These are phyloP conservation scores for Angomonas desouzai DNA, from an alignment of 208 protist species.

Conservation along the genomic window DNA sequence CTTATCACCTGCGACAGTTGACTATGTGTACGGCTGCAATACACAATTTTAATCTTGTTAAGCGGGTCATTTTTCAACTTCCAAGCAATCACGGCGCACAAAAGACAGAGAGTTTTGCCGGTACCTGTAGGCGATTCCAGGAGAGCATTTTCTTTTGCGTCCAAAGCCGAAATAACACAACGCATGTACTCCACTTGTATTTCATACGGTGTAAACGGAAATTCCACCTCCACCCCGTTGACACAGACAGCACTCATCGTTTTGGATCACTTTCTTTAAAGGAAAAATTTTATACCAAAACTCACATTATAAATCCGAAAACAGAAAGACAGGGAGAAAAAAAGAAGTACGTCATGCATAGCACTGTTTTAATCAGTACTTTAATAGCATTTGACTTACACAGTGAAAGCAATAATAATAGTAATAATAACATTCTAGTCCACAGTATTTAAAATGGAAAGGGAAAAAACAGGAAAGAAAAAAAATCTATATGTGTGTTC, in stretches of 20 bases:
- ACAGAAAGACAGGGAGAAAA: no score
- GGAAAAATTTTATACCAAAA: no score
- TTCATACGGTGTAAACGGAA: conserved; percentile 93
- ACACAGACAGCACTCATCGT: not conserved
- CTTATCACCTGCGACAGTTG: conserved; percentile 97
- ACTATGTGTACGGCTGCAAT: conserved; percentile 97
- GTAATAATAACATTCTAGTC: conserved; percentile 1
- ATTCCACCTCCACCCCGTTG: conserved; percentile 30
- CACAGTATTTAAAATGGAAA: conserved; percentile 1
- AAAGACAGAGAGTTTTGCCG: conserved; percentile 97
- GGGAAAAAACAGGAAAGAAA: not conserved
- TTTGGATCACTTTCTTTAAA: not conserved
- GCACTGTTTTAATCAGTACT: no score
- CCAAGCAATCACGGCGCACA: conserved; percentile 94
- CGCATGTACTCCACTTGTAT: conserved; percentile 95
- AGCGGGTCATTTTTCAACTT: not conserved
- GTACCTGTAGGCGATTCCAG: conserved; percentile 97
- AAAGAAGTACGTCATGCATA: no score
- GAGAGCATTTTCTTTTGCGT: conserved; percentile 84
- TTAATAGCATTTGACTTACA: no score
- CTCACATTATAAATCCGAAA: no score
- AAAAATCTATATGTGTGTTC: conserved; percentile 1
- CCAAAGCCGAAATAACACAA: conserved; percentile 87
- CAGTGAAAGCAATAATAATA: no score
- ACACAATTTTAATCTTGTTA: conserved; percentile 70